A percentile compares a stretch with the other conserved stretches of the same genome.
Conservation (phyloP, 805 yeast species). For the Saccharomycopsis oosterbeekiorum region DNA sequence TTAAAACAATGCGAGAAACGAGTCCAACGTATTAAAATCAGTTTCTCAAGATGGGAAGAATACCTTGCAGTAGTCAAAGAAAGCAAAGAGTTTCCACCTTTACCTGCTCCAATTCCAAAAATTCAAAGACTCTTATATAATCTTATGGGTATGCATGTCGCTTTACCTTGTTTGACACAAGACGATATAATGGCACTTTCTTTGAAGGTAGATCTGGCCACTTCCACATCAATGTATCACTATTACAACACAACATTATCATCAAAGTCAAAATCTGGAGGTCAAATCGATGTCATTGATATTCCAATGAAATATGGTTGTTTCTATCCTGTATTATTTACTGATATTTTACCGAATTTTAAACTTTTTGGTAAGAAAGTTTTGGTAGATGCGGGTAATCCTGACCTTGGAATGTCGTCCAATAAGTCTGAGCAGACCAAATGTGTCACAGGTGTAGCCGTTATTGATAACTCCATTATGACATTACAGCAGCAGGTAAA, state of each 20-base stretch:
- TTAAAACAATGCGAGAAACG: slow-evolving; percentile 52
- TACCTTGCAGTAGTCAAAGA: slow-evolving; percentile 44
- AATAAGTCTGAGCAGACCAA: background rate
- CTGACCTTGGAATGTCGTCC: background rate
- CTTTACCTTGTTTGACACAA: slow-evolving; percentile 35
- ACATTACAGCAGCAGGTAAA: background rate
- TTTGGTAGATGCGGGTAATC: slow-evolving; percentile 45
- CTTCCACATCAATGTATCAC: slow-evolving; percentile 17
- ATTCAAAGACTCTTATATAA: slow-evolving; percentile 34
- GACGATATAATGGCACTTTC: slow-evolving; percentile 56
- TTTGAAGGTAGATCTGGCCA: slow-evolving; percentile 51
- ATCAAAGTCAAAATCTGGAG: background rate
- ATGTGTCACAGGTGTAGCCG: slow-evolving; percentile 16
- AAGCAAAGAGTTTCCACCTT: slow-evolving; percentile 26
- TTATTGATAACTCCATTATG: slow-evolving; percentile 6
- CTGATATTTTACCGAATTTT: slow-evolving; percentile 45
- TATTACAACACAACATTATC: slow-evolving; percentile 5
- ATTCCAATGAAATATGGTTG: slow-evolving; percentile 42
- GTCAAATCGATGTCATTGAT: slow-evolving; percentile 1
- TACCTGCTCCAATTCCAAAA: slow-evolving; percentile 24
- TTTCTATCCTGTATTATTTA: slow-evolving; percentile 55
- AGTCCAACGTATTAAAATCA: slow-evolving; percentile 57
- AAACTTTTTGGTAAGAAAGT: slow-evolving; percentile 44
- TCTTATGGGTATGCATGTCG: slow-evolving; percentile 36
- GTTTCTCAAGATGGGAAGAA: slow-evolving; percentile 77